Evolutionary conservation across 1,284 basidiomycete species (phyloP).

Genomic region (Ganoderma multipileum): DNA sequence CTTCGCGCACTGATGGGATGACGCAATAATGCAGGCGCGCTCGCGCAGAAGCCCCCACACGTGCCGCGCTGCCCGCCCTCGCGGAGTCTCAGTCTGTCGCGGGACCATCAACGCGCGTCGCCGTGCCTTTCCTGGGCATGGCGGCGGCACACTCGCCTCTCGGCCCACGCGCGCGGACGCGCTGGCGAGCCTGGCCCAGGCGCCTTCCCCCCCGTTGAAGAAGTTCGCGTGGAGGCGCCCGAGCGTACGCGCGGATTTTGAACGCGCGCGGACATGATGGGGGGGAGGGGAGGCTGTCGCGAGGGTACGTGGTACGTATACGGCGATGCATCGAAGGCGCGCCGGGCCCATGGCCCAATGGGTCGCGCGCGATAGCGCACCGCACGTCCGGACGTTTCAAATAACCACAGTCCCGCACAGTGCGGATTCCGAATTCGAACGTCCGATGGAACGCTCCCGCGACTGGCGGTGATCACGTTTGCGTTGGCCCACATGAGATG

Average conservation of each 20-base stretch:
- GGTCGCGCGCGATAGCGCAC: background rate
- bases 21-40: background rate
- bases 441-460: background rate
- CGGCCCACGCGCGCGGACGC: background rate
- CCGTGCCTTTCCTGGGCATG: background rate
- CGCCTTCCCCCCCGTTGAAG: background rate
- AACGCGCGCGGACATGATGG: background rate
- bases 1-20: background rate
- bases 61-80: background rate
- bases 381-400: background rate
- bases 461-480: background rate
- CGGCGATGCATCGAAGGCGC: background rate
- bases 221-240: background rate
- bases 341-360: background rate
- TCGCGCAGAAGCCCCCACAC: no score
- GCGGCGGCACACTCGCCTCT: background rate
- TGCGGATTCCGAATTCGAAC: background rate
- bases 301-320: background rate
- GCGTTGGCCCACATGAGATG: background rate
- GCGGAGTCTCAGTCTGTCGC: background rate
- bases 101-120: background rate
- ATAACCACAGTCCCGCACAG: background rate
- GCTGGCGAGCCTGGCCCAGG: background rate
- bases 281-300: background rate
- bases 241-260: conserved; percentile 1